Evolutionary conservation across 2,329 filamentous ascomycete genomes (phyloP).

Genomic region (Madurella mycetomatis): DNA sequence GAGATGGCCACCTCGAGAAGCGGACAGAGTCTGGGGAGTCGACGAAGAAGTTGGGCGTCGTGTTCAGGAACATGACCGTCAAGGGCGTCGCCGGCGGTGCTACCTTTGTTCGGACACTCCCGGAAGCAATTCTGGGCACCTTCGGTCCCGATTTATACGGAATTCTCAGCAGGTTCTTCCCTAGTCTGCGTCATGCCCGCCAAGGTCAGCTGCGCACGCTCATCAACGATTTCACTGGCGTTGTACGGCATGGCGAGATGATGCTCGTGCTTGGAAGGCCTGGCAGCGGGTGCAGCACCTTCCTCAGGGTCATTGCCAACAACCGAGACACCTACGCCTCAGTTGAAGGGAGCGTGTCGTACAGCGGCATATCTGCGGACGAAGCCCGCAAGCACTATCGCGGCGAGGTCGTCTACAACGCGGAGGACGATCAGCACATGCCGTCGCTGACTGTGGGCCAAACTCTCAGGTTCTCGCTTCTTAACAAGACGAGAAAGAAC

Average conservation of each 20-base stretch:
- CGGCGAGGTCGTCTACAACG: slow-evolving; percentile 50
- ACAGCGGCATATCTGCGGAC: slow-evolving; percentile 46
- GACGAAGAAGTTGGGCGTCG: slow-evolving; percentile 71
- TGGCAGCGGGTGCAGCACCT: slow-evolving; percentile 48
- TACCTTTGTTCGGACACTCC: slow-evolving; percentile 54
- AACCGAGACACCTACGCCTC: slow-evolving; percentile 61
- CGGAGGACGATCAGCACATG: slow-evolving; percentile 66
- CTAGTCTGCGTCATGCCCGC: slow-evolving; percentile 22
- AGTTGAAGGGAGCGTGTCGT: slow-evolving; percentile 56
- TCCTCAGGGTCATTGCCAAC: slow-evolving; percentile 34
- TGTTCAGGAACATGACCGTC: slow-evolving; percentile 72
- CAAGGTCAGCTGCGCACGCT: slow-evolving; percentile 26
- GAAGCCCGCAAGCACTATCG: slow-evolving; percentile 46
- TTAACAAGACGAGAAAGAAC: slow-evolving; percentile 58
- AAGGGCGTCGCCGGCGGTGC: slow-evolving; percentile 64
- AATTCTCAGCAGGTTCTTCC: slow-evolving; percentile 45
- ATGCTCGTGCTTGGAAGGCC: slow-evolving; percentile 55
- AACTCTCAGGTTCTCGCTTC: slow-evolving; percentile 63
- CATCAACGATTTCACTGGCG: slow-evolving; percentile 51
- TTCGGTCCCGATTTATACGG: slow-evolving; percentile 77
- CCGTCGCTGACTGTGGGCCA: slow-evolving; percentile 63
- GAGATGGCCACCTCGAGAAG: slow-evolving; percentile 72
- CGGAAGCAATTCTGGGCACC: slow-evolving; percentile 69
- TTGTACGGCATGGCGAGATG: slow-evolving; percentile 53
- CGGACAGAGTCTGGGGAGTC: slow-evolving; percentile 59